Percentiles rank a stretch among this genome's conserved stretches.
Conservation (phyloP, 2,329 filamentous ascomycete species). For the Neodidymelliopsis sp. region DNA sequence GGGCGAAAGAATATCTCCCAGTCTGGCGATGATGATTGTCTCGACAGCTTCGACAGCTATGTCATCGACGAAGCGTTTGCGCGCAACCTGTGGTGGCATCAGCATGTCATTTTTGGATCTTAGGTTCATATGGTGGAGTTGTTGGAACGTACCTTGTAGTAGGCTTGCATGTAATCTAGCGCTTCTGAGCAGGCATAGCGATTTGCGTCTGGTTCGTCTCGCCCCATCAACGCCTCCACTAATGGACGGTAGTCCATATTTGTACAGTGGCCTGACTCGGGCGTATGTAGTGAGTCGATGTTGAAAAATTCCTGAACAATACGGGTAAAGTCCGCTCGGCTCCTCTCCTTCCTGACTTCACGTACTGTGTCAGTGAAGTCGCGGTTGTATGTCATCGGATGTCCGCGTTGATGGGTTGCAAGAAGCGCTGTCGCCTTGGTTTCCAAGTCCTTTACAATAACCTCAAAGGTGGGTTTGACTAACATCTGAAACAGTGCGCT, state of each 20-base stretch:
- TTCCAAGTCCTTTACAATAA: neutral
- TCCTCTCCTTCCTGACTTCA: constrained; percentile 33
- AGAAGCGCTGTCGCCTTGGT: constrained; percentile 3
- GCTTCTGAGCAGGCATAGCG: constrained; percentile 48
- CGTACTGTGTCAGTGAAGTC: constrained; percentile 48
- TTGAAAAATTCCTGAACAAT: neutral
- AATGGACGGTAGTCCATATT: neutral
- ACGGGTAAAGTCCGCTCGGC: constrained; percentile 32
- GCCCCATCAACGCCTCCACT: constrained; percentile 8
- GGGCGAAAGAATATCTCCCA: constrained; percentile 53
- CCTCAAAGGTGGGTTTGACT: neutral
- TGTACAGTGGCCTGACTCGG: neutral
- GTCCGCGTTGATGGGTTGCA: constrained; percentile 16
- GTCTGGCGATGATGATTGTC: constrained; percentile 46
- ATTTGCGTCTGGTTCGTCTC: constrained; percentile 48
- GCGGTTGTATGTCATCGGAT: constrained; percentile 54
- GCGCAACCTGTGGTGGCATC: constrained; percentile 57
- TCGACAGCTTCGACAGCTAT: constrained; percentile 56
- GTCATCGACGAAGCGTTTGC: constrained; percentile 56
- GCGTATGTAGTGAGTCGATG: neutral
- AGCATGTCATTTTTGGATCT: too few relatives aligned
- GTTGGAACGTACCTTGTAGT: constrained; percentile 60
- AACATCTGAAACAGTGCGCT: neutral
- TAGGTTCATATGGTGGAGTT: too few relatives aligned
- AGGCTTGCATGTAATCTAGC: constrained; percentile 45